These are phyloP conservation scores for Xylariomycetidae sp. DNA, from an alignment of 2,329 filamentous ascomycete species.

Conservation along the genomic window DNA sequence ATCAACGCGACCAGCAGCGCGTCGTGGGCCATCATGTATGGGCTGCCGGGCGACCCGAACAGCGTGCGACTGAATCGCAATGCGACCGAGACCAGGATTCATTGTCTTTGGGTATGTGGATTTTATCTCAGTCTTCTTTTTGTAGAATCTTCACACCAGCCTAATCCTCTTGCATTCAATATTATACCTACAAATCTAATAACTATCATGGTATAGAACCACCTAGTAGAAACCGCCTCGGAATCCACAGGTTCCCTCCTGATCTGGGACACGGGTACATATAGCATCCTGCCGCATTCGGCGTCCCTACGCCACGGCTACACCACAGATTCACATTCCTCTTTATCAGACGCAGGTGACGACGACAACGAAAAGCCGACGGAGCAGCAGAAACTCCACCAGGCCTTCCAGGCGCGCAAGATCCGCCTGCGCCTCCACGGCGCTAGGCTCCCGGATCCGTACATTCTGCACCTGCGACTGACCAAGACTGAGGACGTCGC, in stretches of 20 bases:
- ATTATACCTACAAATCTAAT: not conserved
- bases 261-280: slow-evolving; percentile 60
- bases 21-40: slow-evolving; percentile 63
- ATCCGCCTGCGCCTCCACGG: slow-evolving; percentile 53
- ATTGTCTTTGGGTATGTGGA: slow-evolving; percentile 50
- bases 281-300: slow-evolving; percentile 44
- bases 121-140: too few species aligned
- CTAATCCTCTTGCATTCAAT: not conserved
- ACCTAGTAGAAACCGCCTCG: slow-evolving; percentile 56
- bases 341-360: slow-evolving; percentile 24
- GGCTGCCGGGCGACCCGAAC: slow-evolving; percentile 54
- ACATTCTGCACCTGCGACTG: slow-evolving; percentile 51
- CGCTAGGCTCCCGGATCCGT: slow-evolving; percentile 45
- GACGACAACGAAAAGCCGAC: slow-evolving; percentile 15
- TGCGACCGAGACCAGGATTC: slow-evolving; percentile 58
- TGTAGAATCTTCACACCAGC: too few species aligned
- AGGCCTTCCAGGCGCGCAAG: slow-evolving; percentile 50
- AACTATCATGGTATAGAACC: slow-evolving; percentile 39
- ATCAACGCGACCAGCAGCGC: slow-evolving; percentile 63
- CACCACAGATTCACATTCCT: slow-evolving; percentile 29
- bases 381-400: slow-evolving; percentile 43
- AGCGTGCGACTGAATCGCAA: slow-evolving; percentile 50
- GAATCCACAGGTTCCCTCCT: slow-evolving; percentile 51
- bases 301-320: slow-evolving; percentile 23
- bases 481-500: slow-evolving; percentile 37